Percentiles rank a stretch among this genome's conserved stretches.
phyloP scores from a whole-genome alignment of 202 grass and related monocot genomes.

The Setaria viridis region DNA sequence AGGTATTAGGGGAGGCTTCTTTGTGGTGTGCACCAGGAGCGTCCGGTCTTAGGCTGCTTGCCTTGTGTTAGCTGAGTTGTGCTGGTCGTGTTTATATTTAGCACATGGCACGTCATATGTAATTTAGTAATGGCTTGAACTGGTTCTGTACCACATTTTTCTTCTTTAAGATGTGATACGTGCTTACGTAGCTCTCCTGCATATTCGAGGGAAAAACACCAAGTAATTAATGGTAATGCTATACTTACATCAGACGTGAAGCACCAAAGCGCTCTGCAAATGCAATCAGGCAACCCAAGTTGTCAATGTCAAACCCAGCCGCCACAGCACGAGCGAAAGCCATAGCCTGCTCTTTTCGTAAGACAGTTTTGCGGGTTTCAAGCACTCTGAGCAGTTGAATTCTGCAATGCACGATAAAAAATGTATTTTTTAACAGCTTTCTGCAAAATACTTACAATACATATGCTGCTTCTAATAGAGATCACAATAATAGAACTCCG shows the following conservation, averaged over 20 bases:
- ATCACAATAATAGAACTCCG: conserved; percentile 7
- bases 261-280: conserved; percentile 89
- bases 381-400: conserved; percentile 88
- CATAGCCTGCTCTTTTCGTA: conserved; percentile 98
- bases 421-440: neutral
- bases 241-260: conserved; percentile 78
- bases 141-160: neutral
- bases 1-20: neutral
- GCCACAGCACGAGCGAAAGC: conserved; percentile 89
- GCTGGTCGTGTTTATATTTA: neutral
- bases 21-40: neutral
- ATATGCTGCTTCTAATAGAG: conserved; percentile 26
- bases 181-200: neutral
- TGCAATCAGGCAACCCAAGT: conserved; percentile 71
- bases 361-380: conserved; percentile 80
- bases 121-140: neutral
- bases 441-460: conserved; percentile 16
- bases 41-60: neutral
- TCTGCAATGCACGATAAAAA: conserved; percentile 51
- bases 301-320: conserved; percentile 95
- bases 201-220: neutral
- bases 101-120: neutral
- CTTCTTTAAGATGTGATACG: neutral
- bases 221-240: conserved; percentile 34
- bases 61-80: neutral